phyloP scores from a whole-genome alignment of 2,329 filamentous ascomycete species.

The Ilyonectria destructans region DNA sequence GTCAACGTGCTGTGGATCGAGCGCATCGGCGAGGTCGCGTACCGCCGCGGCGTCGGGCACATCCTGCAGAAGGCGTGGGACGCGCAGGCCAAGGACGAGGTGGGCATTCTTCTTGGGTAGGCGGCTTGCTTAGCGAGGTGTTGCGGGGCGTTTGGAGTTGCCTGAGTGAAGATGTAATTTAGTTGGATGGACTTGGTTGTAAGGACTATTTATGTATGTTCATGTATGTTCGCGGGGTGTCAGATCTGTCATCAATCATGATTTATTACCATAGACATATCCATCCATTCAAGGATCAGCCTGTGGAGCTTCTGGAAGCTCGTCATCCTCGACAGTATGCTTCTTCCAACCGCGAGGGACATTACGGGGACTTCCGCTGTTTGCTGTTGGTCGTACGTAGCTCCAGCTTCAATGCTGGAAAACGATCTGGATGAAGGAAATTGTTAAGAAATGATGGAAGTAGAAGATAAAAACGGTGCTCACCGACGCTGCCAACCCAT shows the following conservation, averaged over 20 bases:
- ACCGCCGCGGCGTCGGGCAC: conserved; percentile 61
- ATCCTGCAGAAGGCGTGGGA: conserved; percentile 61
- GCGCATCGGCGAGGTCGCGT: conserved; percentile 60
- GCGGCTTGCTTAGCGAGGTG: conserved; percentile 12
- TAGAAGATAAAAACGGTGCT: too few relatives aligned
- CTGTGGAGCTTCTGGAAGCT: too few relatives aligned
- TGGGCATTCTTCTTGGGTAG: conserved; percentile 61
- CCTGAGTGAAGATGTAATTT: conserved; percentile 1
- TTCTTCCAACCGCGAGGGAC: too few relatives aligned
- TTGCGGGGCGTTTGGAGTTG: conserved; percentile 27
- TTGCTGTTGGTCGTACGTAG: too few relatives aligned
- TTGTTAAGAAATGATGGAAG: too few relatives aligned
- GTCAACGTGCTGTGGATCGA: conserved; percentile 66
- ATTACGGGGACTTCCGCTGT: too few relatives aligned
- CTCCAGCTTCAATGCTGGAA: too few relatives aligned
- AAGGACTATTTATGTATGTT: conserved; percentile 2
- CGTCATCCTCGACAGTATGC: too few relatives aligned
- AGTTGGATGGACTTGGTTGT: conserved; percentile 8
- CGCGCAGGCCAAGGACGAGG: conserved; percentile 57
- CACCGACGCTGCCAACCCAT: too few relatives aligned
- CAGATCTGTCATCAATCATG: neutral
- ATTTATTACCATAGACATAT: neutral
- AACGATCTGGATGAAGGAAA: too few relatives aligned
- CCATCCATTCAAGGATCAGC: too few relatives aligned
- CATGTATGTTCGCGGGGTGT: neutral